These are phyloP conservation scores for Tolypocladium amazonense DNA, from an alignment of 2,329 filamentous ascomycete species.

Conservation along the genomic window DNA sequence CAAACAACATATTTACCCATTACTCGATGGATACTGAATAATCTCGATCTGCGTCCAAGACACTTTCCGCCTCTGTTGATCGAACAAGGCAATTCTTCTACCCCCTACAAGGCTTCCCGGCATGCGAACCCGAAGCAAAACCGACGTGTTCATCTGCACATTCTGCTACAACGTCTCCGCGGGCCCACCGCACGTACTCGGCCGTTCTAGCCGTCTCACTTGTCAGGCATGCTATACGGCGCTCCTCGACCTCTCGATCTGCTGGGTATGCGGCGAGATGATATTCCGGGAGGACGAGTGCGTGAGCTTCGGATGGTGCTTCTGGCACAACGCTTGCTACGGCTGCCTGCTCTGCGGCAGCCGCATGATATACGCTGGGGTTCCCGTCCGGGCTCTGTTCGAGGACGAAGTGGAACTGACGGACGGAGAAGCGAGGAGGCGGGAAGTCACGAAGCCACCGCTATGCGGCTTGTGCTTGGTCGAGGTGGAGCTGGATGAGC, in stretches of 20 bases:
- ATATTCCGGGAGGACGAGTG: conserved; percentile 42
- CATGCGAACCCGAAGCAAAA: not conserved
- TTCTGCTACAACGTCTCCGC: conserved; percentile 39
- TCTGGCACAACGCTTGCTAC: conserved; percentile 47
- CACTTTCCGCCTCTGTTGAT: not conserved
- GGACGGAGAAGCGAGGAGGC: conserved; percentile 9
- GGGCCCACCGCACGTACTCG: conserved; percentile 28
- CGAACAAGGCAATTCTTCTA: not conserved
- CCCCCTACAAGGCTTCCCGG: not conserved
- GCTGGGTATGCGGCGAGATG: conserved; percentile 46
- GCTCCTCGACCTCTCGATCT: conserved; percentile 43
- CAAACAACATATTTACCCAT: not conserved
- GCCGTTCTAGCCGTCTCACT: conserved; percentile 34
- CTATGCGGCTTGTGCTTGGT: conserved; percentile 37
- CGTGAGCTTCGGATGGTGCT: conserved; percentile 50
- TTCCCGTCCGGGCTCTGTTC: conserved; percentile 24
- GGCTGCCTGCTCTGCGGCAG: conserved; percentile 43
- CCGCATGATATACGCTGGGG: conserved; percentile 23
- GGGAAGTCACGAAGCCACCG: conserved; percentile 36
- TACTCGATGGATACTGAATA: not conserved
- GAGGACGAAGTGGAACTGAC: conserved; percentile 2
- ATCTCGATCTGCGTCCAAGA: not conserved
- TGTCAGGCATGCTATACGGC: conserved; percentile 36
- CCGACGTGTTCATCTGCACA: conserved; percentile 37
- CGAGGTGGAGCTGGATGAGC: conserved; percentile 25